phyloP scores from a whole-genome alignment of 805 yeast genomes.

The Barnettozyma vustinii region DNA sequence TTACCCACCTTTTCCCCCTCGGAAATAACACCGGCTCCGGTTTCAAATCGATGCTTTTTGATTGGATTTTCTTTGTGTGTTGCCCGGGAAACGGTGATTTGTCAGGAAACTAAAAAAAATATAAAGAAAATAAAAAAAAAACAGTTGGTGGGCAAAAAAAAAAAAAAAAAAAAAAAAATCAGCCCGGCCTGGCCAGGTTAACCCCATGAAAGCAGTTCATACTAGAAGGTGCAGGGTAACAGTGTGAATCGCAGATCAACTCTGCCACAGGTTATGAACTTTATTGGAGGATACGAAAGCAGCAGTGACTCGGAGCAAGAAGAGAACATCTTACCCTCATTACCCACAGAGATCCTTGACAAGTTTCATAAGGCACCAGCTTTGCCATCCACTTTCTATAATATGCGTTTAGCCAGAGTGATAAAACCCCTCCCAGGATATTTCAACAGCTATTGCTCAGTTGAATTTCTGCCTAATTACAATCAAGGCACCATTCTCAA shows the following conservation, averaged over 20 bases:
- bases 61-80: constrained; percentile 5
- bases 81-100: not conserved
- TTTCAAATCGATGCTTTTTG: constrained; percentile 9
- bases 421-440: constrained; percentile 6
- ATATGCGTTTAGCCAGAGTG: constrained; percentile 12
- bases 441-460: constrained; percentile 8
- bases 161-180: not conserved
- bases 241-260: no score
- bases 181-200: not conserved
- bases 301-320: constrained; percentile 7
- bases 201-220: no score
- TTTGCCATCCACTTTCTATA: constrained; percentile 4
- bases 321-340: not conserved
- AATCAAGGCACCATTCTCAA: not conserved
- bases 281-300: constrained; percentile 4
- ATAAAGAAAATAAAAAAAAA: not conserved
- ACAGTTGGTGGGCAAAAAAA: not conserved
- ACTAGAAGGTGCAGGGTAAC: no score
- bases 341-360: constrained; percentile 8
- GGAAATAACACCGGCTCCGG: constrained; percentile 10
- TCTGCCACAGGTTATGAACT: constrained; percentile 3
- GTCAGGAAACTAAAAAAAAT: no score
- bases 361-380: constrained; percentile 12
- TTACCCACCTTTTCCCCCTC: constrained; percentile 1
- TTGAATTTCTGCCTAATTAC: constrained; percentile 9